A percentile compares a stretch with the other conserved stretches of the same genome.
Evolutionary conservation across 2,329 filamentous ascomycete species (phyloP).

Genomic region (Fusarium circinatum): DNA sequence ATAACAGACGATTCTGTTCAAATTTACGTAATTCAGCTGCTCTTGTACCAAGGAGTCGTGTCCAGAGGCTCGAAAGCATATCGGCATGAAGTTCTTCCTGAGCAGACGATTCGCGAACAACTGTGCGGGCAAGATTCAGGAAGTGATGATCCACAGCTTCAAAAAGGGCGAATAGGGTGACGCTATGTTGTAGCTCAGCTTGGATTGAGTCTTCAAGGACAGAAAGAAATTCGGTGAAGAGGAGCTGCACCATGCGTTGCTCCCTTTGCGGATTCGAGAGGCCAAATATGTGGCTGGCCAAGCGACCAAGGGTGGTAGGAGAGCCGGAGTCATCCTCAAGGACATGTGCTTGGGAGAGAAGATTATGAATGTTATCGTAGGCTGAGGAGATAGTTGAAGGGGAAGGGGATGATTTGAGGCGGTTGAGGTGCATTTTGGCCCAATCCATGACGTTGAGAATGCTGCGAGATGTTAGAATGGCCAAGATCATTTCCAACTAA

Average conservation of each 20-base stretch:
- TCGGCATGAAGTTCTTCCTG: constrained; percentile 86
- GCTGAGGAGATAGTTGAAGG: constrained; percentile 70
- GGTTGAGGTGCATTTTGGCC: constrained; percentile 85
- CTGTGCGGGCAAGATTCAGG: constrained; percentile 84
- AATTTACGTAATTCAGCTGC: constrained; percentile 84
- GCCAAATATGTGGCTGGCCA: constrained; percentile 81
- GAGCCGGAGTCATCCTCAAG: constrained; percentile 64
- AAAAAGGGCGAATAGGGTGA: constrained; percentile 87
- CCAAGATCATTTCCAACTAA: not conserved
- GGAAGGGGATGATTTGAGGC: constrained; percentile 70
- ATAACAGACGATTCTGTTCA: constrained; percentile 85
- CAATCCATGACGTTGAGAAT: constrained; percentile 97
- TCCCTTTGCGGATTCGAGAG: constrained; percentile 84
- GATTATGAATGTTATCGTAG: constrained; percentile 84
- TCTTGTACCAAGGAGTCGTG: constrained; percentile 81
- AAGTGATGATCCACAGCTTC: constrained; percentile 92
- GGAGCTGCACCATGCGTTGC: constrained; percentile 81
- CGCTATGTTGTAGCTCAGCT: constrained; percentile 82
- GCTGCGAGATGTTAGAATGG: constrained; percentile 52
- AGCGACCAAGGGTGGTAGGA: constrained; percentile 74
- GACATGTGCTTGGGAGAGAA: constrained; percentile 73
- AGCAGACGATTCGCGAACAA: constrained; percentile 82
- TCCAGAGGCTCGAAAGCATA: constrained; percentile 86
- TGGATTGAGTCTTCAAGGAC: constrained; percentile 91
- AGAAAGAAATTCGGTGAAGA: constrained; percentile 84